Percentiles rank a stretch among this genome's conserved stretches.
Conservation (phyloP, 2,329 filamentous ascomycete genomes). For the Aspergillus calidoustus region DNA sequence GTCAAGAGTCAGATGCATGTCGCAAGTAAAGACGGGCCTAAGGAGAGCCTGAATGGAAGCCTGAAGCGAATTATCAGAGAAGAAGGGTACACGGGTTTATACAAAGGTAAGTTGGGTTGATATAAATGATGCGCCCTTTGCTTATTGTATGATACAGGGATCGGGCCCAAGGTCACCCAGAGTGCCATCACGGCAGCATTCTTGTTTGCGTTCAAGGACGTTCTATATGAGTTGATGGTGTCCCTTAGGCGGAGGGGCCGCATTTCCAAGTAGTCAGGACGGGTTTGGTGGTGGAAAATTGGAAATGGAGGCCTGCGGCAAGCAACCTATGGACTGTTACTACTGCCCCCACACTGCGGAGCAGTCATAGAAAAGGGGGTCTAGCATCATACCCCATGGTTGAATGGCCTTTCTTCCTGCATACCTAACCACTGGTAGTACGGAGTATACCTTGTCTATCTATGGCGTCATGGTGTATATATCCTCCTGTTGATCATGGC, state of each 20-base stretch:
- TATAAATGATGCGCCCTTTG: neutral
- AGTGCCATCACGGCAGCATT: slow-evolving; percentile 96
- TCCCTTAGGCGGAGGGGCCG: slow-evolving; percentile 37
- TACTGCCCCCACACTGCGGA: slow-evolving; percentile 8
- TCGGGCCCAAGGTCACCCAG: slow-evolving; percentile 94
- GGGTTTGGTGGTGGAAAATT: neutral
- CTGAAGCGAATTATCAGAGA: slow-evolving; percentile 80
- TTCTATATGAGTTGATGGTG: slow-evolving; percentile 71
- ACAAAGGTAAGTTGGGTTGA: slow-evolving; percentile 71
- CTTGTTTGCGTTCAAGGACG: slow-evolving; percentile 97
- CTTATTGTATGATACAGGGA: slow-evolving; percentile 61
- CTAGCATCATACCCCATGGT: no score
- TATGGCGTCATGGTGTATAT: no score
- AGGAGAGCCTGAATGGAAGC: slow-evolving; percentile 78
- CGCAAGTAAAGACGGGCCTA: slow-evolving; percentile 73
- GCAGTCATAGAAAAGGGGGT: neutral
- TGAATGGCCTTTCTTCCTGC: no score
- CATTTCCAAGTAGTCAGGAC: slow-evolving; percentile 35
- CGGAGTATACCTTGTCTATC: no score
- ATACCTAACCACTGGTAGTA: no score
- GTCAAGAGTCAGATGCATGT: slow-evolving; percentile 99
- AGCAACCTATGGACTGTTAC: no score
- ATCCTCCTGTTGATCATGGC: no score
- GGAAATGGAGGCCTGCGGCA: no score
- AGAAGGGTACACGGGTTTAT: slow-evolving; percentile 89